Base-by-base conservation (phyloP, 2,329 filamentous ascomycete species). In the Knufia petricola region DNA sequence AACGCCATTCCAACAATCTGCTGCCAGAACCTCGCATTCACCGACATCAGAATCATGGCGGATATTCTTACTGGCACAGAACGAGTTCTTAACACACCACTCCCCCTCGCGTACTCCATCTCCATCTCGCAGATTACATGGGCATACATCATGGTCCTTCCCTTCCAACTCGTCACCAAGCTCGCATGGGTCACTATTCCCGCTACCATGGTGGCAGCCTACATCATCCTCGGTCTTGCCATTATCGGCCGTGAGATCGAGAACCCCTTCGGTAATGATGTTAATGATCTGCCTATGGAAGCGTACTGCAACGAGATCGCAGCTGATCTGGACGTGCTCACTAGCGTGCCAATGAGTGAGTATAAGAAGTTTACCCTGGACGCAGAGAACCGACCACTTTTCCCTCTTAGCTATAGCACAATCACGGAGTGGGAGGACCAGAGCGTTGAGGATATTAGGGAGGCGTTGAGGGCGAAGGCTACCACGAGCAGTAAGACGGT, bases 51-150 rank as follows among this genome's bases (percentile, higher is more conserved):
- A 42, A 65, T 75, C 3, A 69, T 94, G 47, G 86, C 85, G 61
- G 87, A 94, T 55, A 77, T 82, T 49, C 71, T 87, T 56, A 78
- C 78, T 13, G 81, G 82, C 50, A 81, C 81, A 41, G 85, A 92
- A 61, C 82, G 87, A 53, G 81, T 94, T 17, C 77, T 90, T 26
- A 85, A 83, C 63, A 94, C 87, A 0, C 87, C 87, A 1, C 76
- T 94, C 0, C 87, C 87, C 2, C 76, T 87, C 49, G 87, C 86
- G 40, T 94, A 94, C 70, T 80, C 78, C 55, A 92, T 94, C 59
- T 79, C 85, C 59, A 89, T 92, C 63, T 81, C 82, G 17, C 87
- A 94, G 63, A 90, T 92, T 61, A 87, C 87, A 26, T 89, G 85
- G 79, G 77, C 88, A 45, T 94, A 92, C 66, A 81, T 92, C 46